phyloP scores from a whole-genome alignment of 2,329 filamentous ascomycete genomes.

The Venturiaceae sp. region DNA sequence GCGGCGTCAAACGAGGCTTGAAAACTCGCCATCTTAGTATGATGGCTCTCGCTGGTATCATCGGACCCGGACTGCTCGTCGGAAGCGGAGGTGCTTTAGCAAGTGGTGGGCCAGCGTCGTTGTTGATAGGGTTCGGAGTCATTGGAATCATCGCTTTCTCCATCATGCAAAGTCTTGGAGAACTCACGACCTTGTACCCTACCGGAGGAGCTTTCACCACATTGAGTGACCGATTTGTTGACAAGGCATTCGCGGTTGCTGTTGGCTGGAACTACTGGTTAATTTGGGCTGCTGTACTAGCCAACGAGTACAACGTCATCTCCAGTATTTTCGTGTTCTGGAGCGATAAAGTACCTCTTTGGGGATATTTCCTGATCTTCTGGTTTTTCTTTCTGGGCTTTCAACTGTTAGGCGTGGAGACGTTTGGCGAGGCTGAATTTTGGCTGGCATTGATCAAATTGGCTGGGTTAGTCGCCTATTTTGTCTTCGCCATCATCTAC shows the following conservation, averaged over 20 bases:
- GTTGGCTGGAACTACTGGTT: constrained; percentile 50
- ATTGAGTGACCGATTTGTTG: constrained; percentile 52
- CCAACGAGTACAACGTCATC: constrained; percentile 63
- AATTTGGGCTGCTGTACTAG: constrained; percentile 55
- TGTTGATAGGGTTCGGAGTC: constrained; percentile 37
- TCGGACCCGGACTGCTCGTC: constrained; percentile 69
- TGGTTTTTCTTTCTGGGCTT: constrained; percentile 22
- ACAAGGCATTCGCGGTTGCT: constrained; percentile 49
- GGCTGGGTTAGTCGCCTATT: constrained; percentile 24
- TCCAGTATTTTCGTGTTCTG: constrained; percentile 58
- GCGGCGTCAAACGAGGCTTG: constrained; percentile 58
- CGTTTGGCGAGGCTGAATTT: constrained; percentile 35
- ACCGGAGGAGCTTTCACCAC: constrained; percentile 53
- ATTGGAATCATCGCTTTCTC: constrained; percentile 54
- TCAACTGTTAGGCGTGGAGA: constrained; percentile 29
- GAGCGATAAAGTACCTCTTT: constrained; percentile 35
- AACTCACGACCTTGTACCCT: constrained; percentile 52
- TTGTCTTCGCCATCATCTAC: constrained; percentile 27
- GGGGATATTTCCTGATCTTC: constrained; percentile 32
- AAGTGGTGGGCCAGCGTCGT: constrained; percentile 21
- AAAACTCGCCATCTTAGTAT: constrained; percentile 60
- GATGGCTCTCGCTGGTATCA: constrained; percentile 44
- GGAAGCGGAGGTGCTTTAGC: constrained; percentile 46
- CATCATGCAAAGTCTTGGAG: constrained; percentile 57
- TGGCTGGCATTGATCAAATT: constrained; percentile 26